phyloP scores from a whole-genome alignment of 192 early-diverging fungal genomes.

The Coemansia sp. region DNA sequence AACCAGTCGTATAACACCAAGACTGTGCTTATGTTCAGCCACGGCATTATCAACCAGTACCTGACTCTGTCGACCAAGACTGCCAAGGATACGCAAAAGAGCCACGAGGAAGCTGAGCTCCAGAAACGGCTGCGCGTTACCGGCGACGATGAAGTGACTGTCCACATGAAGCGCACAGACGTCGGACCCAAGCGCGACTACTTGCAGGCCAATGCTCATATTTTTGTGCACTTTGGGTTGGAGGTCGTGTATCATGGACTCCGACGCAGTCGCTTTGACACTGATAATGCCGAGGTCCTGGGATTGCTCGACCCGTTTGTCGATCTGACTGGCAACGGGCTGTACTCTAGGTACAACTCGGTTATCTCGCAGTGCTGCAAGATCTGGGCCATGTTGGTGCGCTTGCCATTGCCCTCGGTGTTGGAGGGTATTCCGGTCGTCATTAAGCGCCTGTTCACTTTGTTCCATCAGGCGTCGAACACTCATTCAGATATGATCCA shows the following conservation, averaged over 20 bases:
- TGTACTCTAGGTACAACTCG: conserved; percentile 81
- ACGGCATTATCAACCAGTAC: conserved; percentile 87
- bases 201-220: conserved; percentile 83
- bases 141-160: conserved; percentile 62
- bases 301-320: conserved; percentile 83
- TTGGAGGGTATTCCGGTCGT: conserved; percentile 69
- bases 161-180: conserved; percentile 71
- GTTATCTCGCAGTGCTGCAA: conserved; percentile 72
- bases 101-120: conserved; percentile 62
- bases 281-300: conserved; percentile 62
- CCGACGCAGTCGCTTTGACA: conserved; percentile 62
- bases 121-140: conserved; percentile 50
- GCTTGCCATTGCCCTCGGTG: conserved; percentile 74
- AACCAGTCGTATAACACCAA: conserved; percentile 71
- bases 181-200: conserved; percentile 69
- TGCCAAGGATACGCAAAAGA: conserved; percentile 60
- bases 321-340: conserved; percentile 73
- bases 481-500: conserved; percentile 75
- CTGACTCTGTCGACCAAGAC: conserved; percentile 68
- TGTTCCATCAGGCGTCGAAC: conserved; percentile 68
- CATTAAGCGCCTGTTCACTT: conserved; percentile 77
- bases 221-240: conserved; percentile 94
- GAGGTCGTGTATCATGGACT: conserved; percentile 78
- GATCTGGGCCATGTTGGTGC: conserved; percentile 74
- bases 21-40: conserved; percentile 80